phyloP scores from a whole-genome alignment of 805 yeast species.

The Sungouiella thailandica region DNA sequence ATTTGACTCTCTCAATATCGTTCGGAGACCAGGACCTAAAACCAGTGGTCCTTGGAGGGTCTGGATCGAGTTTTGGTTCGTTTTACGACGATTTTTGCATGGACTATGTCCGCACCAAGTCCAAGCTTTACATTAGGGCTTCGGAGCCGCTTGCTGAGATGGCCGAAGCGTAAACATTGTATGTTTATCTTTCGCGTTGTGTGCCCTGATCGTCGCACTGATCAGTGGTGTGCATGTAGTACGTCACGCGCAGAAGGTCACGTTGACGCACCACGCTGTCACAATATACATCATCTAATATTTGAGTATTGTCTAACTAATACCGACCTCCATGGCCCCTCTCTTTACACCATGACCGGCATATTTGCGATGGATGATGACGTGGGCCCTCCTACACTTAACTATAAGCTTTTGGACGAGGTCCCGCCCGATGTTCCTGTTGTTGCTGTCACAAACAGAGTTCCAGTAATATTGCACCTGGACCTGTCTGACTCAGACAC shows the following conservation, averaged over 20 bases:
- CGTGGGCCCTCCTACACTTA: slow-evolving; percentile 15
- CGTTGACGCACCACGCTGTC: too few species aligned
- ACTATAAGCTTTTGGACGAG: slow-evolving; percentile 16
- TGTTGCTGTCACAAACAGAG: background rate
- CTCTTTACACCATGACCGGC: slow-evolving; percentile 27
- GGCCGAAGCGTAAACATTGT: too few species aligned
- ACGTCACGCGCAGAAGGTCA: too few species aligned
- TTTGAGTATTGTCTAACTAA: too few species aligned
- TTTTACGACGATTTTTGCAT: slow-evolving; percentile 11
- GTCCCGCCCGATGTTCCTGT: slow-evolving; percentile 8
- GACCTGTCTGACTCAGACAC: slow-evolving; percentile 11
- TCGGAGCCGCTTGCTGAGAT: too few species aligned
- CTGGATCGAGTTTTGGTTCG: slow-evolving; percentile 1
- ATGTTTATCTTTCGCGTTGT: too few species aligned
- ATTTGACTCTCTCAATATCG: slow-evolving; percentile 6
- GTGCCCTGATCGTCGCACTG: too few species aligned
- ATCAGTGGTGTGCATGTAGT: too few species aligned
- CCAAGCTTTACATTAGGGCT: slow-evolving; percentile 20
- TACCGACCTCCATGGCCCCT: too few species aligned
- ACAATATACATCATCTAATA: too few species aligned
- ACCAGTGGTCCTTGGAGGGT: slow-evolving; percentile 7
- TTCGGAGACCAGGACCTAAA: slow-evolving; percentile 10
- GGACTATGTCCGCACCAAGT: slow-evolving; percentile 20
- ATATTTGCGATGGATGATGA: slow-evolving; percentile 33
- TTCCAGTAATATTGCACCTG: background rate